phyloP scores from a whole-genome alignment of 306 rosid genomes.

The Oemleria cerasiformis region DNA sequence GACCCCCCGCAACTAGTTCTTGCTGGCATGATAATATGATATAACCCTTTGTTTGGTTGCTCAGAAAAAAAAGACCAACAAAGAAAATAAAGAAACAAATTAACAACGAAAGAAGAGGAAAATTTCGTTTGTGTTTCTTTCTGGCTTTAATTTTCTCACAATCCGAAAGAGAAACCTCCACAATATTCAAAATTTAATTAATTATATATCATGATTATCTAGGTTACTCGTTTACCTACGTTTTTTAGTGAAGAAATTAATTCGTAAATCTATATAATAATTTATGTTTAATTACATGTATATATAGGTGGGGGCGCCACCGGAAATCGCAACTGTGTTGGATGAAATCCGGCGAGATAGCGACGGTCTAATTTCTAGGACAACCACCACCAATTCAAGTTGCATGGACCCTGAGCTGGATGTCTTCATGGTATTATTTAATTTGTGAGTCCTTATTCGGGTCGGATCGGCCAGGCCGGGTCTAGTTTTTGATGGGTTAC shows the following conservation, averaged over 20 bases:
- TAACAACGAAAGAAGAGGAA: neutral
- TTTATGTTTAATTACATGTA: neutral
- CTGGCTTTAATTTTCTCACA: too few relatives aligned
- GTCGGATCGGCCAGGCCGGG: too few relatives aligned
- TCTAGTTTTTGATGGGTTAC: too few relatives aligned
- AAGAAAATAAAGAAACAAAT: conserved; percentile 5
- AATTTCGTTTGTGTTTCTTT: too few relatives aligned
- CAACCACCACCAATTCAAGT: conserved; percentile 22
- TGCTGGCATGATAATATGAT: neutral
- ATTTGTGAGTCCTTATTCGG: too few relatives aligned
- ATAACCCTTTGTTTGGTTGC: conserved; percentile 12
- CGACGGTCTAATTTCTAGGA: conserved; percentile 17
- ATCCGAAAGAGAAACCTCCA: too few relatives aligned
- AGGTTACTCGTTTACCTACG: too few relatives aligned
- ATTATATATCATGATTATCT: too few relatives aligned
- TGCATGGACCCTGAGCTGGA: conserved; percentile 76
- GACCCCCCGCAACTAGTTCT: neutral
- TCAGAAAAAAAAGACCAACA: conserved; percentile 11
- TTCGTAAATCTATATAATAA: too few relatives aligned
- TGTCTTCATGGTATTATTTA: conserved; percentile 56
- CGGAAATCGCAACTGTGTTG: conserved; percentile 45
- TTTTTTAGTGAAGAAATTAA: too few relatives aligned
- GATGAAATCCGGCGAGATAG: conserved; percentile 45
- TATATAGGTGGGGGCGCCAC: conserved; percentile 66
- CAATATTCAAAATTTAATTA: too few relatives aligned